Conservation (phyloP, 805 yeast genomes). For the Maudiozyma barnettii region DNA sequence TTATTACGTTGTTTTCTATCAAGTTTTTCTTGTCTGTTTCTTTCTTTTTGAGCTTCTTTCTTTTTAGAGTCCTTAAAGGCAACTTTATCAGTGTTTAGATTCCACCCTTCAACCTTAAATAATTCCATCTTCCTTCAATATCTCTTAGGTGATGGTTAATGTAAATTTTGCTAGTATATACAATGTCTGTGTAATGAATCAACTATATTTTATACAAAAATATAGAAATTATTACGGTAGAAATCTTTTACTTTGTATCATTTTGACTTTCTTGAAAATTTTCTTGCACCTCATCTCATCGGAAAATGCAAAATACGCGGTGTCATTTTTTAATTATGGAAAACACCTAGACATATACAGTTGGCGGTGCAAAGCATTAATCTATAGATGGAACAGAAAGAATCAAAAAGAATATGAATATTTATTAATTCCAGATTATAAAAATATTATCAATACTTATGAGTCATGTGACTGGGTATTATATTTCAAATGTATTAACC, state of each 20-base stretch:
- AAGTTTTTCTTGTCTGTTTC: slow-evolving; percentile 19
- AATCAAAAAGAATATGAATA: no score
- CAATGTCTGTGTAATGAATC: no score
- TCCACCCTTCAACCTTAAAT: slow-evolving; percentile 80
- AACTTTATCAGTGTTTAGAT: slow-evolving; percentile 45
- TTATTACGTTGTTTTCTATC: slow-evolving; percentile 11
- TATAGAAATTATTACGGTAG: no score
- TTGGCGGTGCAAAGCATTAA: no score
- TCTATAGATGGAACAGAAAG: no score
- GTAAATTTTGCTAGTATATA: no score
- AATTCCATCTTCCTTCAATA: slow-evolving; percentile 41
- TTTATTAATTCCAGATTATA: no score
- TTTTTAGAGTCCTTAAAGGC: slow-evolving; percentile 35
- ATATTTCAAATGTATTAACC: slow-evolving; percentile 12
- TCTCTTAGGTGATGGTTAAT: not conserved
- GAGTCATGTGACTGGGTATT: slow-evolving; percentile 3
- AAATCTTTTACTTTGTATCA: no score
- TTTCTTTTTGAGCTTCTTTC: slow-evolving; percentile 17
- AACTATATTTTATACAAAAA: no score
- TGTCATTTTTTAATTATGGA: not conserved
- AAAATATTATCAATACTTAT: no score
- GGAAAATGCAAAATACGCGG: not conserved
- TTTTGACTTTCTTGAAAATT: not conserved
- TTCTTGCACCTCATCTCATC: slow-evolving; percentile 9
- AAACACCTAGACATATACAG: slow-evolving; percentile 4